Conservation (phyloP, 495 filamentous ascomycete genomes). For the Hypomontagnella submonticulosa region DNA sequence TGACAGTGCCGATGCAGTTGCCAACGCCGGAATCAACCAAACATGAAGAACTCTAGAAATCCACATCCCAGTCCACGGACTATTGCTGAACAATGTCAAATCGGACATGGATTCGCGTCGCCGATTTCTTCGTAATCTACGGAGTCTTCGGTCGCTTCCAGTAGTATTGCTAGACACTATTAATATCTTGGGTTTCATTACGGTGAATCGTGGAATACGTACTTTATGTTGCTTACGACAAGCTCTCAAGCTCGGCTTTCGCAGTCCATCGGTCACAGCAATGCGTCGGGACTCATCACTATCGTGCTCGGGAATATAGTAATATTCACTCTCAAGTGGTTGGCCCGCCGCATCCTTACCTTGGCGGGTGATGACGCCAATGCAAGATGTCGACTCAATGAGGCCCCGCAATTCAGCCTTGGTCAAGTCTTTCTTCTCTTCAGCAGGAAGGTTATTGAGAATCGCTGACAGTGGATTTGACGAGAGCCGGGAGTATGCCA, state of each 20-base stretch:
- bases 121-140: conserved; percentile 42
- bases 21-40: conserved; percentile 9
- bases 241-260: conserved; percentile 86
- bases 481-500: conserved; percentile 95
- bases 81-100: neutral
- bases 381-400: conserved; percentile 76
- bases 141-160: conserved; percentile 80
- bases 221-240: conserved; percentile 98
- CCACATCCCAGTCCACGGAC: neutral
- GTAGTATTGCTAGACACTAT: conserved; percentile 80
- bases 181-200: conserved; percentile 24
- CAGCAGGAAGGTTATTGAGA: conserved; percentile 80
- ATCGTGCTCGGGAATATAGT: conserved; percentile 95
- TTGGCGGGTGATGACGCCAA: conserved; percentile 87
- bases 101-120: conserved; percentile 5
- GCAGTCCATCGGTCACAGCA: conserved; percentile 84
- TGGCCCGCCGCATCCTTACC: conserved; percentile 98
- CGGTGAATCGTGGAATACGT: conserved; percentile 34
- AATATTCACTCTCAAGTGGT: conserved; percentile 93
- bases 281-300: conserved; percentile 79
- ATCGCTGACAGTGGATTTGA: conserved; percentile 91
- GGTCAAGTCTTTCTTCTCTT: conserved; percentile 65
- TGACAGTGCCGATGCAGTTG: conserved; percentile 28
- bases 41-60: conserved; percentile 1
- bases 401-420: conserved; percentile 73